Evolutionary conservation across 768 basidiomycete species (phyloP).

Genomic region (Auricularia sp.): DNA sequence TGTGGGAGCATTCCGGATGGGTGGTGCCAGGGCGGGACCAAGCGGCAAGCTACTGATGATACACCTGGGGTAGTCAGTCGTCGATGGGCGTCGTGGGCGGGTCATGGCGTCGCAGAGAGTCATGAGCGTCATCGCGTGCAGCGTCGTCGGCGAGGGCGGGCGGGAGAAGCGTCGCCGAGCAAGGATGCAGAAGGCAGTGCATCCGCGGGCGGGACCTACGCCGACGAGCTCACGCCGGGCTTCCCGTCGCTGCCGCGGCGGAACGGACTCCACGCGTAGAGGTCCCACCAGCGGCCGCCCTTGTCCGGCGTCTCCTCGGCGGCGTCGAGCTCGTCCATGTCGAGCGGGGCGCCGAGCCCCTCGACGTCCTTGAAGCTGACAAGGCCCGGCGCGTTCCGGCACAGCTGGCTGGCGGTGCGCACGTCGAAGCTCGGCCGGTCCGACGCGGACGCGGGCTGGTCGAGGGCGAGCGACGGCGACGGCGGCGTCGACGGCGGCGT

Average conservation of each 20-base stretch:
- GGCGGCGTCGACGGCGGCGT: slow-evolving; percentile 12
- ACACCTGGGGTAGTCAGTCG: too few relatives aligned
- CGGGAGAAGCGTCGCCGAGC: too few relatives aligned
- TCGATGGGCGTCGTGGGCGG: too few relatives aligned
- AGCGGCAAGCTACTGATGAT: too few relatives aligned
- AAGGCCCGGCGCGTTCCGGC: slow-evolving; percentile 49
- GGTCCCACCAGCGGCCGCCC: neutral
- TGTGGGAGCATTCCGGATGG: too few relatives aligned
- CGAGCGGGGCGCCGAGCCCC: slow-evolving; percentile 51
- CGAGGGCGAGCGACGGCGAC: neutral
- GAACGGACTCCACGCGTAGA: neutral
- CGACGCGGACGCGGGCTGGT: neutral
- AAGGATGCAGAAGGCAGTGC: neutral
- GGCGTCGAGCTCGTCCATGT: slow-evolving; percentile 20
- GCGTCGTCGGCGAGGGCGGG: too few relatives aligned
- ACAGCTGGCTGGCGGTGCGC: slow-evolving; percentile 47
- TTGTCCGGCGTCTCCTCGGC: slow-evolving; percentile 6
- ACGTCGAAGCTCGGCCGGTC: slow-evolving; percentile 45
- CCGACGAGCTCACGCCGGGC: neutral
- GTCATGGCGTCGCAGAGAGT: too few relatives aligned
- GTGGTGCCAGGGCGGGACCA: too few relatives aligned
- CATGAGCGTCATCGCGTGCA: too few relatives aligned
- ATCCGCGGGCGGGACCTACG: neutral
- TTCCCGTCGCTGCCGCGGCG: neutral
- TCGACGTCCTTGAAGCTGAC: slow-evolving; percentile 59